phyloP scores from a whole-genome alignment of 345 rosid species.

The Acer saccharum region DNA sequence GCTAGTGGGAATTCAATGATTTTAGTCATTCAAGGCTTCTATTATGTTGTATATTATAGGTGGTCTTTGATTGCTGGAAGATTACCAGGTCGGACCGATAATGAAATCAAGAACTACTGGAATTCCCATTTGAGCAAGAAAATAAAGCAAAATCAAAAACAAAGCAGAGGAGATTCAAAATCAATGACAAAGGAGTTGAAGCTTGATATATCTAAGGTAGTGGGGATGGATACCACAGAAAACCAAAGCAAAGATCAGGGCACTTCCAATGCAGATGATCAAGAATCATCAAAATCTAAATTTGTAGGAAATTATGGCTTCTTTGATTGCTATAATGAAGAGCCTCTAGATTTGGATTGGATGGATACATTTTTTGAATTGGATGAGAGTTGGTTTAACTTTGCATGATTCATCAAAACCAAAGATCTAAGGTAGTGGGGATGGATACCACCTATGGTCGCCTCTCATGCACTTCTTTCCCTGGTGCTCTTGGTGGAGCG shows the following conservation, averaged over 20 bases:
- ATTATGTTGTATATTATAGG: slow-evolving; percentile 19
- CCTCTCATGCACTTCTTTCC: too few relatives aligned
- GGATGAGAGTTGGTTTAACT: slow-evolving; percentile 34
- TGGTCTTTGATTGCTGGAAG: slow-evolving; percentile 67
- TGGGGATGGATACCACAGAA: background rate
- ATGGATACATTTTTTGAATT: slow-evolving; percentile 40
- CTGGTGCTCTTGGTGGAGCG: too few relatives aligned
- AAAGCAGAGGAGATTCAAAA: background rate
- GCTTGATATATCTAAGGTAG: background rate
- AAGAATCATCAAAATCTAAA: slow-evolving; percentile 8
- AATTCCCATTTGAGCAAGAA: slow-evolving; percentile 58
- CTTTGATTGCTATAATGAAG: slow-evolving; percentile 26
- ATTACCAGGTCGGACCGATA: slow-evolving; percentile 56
- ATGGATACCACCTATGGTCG: too few relatives aligned
- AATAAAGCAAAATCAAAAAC: slow-evolving; percentile 32
- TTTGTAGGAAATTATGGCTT: slow-evolving; percentile 19
- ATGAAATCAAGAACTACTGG: slow-evolving; percentile 59
- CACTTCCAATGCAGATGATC: slow-evolving; percentile 3
- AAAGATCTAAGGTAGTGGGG: too few relatives aligned
- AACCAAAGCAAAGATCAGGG: slow-evolving; percentile 15
- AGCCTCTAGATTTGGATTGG: slow-evolving; percentile 48
- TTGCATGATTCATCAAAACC: background rate
- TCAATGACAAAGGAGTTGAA: slow-evolving; percentile 8
- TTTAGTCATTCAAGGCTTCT: background rate
- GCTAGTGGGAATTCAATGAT: background rate